phyloP scores from a whole-genome alignment of 257 asterid genomes.

The Avicennia marina region DNA sequence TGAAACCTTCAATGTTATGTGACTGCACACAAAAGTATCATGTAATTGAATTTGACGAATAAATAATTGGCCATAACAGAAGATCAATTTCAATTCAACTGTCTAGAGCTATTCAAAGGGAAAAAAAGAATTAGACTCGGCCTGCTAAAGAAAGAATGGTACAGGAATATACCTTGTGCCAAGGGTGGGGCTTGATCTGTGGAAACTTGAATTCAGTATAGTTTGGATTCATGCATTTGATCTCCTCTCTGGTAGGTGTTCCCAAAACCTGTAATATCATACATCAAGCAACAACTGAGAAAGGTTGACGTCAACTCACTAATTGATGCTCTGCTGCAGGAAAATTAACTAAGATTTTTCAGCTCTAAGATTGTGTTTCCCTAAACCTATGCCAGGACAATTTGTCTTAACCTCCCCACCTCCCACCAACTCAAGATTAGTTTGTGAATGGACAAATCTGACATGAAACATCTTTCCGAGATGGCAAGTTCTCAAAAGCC shows the following conservation, averaged over 20 bases:
- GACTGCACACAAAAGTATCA: neutral
- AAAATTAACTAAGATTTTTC: neutral
- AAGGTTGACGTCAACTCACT: neutral
- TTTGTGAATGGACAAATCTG: neutral
- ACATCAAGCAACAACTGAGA: conserved; percentile 8
- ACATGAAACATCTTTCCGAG: neutral
- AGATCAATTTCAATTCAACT: neutral
- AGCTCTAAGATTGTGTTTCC: neutral
- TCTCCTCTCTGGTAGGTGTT: conserved; percentile 97
- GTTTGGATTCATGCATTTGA: conserved; percentile 96
- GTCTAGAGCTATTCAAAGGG: conserved; percentile 1
- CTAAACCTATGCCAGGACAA: neutral
- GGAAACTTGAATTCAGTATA: conserved; percentile 91
- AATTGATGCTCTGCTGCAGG: conserved; percentile 4
- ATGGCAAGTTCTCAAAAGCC: neutral
- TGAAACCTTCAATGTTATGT: neutral
- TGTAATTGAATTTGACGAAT: neutral
- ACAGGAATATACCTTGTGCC: conserved; percentile 77
- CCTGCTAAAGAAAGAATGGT: conserved; percentile 3
- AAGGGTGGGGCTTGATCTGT: conserved; percentile 97
- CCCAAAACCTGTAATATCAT: conserved; percentile 74
- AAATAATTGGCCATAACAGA: neutral
- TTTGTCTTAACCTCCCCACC: neutral
- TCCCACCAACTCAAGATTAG: neutral
- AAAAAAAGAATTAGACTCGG: neutral